Percentiles rank a stretch among this genome's conserved stretches.
Evolutionary conservation across 2,329 filamentous ascomycete species (phyloP).

Genomic region (Nemania sp.): DNA sequence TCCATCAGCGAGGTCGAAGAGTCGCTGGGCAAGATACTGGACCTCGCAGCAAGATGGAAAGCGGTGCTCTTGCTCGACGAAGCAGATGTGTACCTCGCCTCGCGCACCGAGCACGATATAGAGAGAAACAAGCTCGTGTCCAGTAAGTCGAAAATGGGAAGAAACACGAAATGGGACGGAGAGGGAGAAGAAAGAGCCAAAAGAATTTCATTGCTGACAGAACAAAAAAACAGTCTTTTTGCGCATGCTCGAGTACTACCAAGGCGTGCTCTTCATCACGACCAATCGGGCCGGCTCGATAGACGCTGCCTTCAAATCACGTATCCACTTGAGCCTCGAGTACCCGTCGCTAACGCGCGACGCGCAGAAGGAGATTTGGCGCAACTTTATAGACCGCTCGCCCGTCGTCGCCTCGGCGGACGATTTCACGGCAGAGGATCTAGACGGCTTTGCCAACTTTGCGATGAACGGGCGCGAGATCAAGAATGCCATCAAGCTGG

Average conservation of each 20-base stretch:
- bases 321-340: slow-evolving; percentile 4
- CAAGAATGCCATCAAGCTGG: neutral
- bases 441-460: neutral
- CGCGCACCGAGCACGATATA: neutral
- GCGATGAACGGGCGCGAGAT: neutral
- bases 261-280: slow-evolving; percentile 2
- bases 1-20: neutral
- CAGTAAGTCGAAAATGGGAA: neutral
- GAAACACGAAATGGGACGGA: too few relatives aligned
- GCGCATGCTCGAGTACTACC: slow-evolving; percentile 2
- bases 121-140: slow-evolving; percentile 1
- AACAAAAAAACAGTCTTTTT: too few relatives aligned
- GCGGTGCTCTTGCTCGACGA: neutral
- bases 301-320: neutral
- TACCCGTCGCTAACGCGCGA: neutral
- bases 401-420: too few relatives aligned
- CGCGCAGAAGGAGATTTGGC: slow-evolving; percentile 1
- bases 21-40: neutral
- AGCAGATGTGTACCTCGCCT: neutral
- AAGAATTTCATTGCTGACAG: too few relatives aligned
- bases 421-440: neutral
- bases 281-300: neutral
- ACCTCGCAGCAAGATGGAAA: neutral
- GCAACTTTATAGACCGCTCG: neutral
- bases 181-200: too few relatives aligned